Conservation (phyloP, 1,139 yeast genomes). For the Hyphopichia khmerensis region DNA sequence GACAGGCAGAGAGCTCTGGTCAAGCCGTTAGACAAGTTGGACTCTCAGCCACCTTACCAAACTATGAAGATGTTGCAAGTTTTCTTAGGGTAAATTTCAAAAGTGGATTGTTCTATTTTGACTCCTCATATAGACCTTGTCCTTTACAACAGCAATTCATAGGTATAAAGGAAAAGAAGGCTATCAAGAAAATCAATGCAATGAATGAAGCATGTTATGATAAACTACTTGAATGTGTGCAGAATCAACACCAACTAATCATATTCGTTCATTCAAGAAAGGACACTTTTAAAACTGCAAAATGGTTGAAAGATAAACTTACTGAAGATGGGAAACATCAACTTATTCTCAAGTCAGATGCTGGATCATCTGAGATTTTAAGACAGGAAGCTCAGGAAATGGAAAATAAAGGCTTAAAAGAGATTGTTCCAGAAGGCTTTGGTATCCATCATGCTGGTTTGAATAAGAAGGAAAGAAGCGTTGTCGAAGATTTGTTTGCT, state of each 20-base stretch:
- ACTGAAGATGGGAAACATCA: conserved; percentile 53
- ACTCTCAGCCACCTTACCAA: conserved; percentile 91
- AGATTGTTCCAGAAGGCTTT: conserved; percentile 67
- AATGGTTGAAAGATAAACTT: conserved; percentile 64
- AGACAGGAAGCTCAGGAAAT: conserved; percentile 60
- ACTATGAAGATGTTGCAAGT: conserved; percentile 81
- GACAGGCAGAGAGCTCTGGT: conserved; percentile 43
- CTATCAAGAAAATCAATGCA: conserved; percentile 74
- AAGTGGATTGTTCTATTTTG: conserved; percentile 73
- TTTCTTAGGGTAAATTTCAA: conserved; percentile 68
- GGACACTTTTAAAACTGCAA: conserved; percentile 85
- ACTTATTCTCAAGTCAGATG: conserved; percentile 49
- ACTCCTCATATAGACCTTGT: conserved; percentile 83
- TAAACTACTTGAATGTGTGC: conserved; percentile 66
- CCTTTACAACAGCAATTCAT: conserved; percentile 87
- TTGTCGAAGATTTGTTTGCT: conserved; percentile 84
- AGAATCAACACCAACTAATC: conserved; percentile 66
- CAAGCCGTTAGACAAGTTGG: conserved; percentile 70
- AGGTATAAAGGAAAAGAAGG: conserved; percentile 83
- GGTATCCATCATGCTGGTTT: conserved; percentile 97
- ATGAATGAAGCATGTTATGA: conserved; percentile 93
- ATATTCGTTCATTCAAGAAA: conserved; percentile 93
- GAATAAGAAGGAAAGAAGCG: conserved; percentile 66
- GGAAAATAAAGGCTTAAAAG: conserved; percentile 55
- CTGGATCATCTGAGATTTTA: conserved; percentile 62